phyloP scores from a whole-genome alignment of 2,329 filamentous ascomycete genomes.

The Aureobasidium mangrovei region DNA sequence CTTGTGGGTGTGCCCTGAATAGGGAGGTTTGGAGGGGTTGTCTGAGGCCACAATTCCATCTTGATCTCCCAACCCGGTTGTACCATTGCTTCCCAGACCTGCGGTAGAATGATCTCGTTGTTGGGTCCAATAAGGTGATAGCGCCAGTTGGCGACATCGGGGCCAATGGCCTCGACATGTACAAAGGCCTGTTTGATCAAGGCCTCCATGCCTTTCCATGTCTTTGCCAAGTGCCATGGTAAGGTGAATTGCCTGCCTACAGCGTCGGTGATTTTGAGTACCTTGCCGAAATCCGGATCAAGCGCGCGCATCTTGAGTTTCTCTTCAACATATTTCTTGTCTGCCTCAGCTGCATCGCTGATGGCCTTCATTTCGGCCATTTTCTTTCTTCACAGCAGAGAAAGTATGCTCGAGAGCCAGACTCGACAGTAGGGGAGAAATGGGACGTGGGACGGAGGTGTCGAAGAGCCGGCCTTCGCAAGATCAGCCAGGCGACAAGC shows the following conservation, averaged over 20 bases:
- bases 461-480: constrained; percentile 51
- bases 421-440: constrained; percentile 14
- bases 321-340: constrained; percentile 40
- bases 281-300: constrained; percentile 50
- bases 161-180: constrained; percentile 38
- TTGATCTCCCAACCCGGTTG: constrained; percentile 41
- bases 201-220: constrained; percentile 42
- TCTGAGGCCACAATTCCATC: constrained; percentile 40
- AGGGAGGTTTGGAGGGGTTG: neutral
- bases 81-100: constrained; percentile 41
- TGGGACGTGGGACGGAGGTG: constrained; percentile 30
- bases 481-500: constrained; percentile 81
- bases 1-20: neutral
- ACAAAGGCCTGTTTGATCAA: constrained; percentile 43
- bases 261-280: constrained; percentile 84
- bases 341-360: constrained; percentile 42
- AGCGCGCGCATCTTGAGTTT: constrained; percentile 39
- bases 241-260: constrained; percentile 88
- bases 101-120: constrained; percentile 41
- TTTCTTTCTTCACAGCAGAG: too few relatives aligned
- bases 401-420: constrained; percentile 10
- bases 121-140: constrained; percentile 42
- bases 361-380: constrained; percentile 46
- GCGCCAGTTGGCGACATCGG: constrained; percentile 37
- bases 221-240: constrained; percentile 75